Conservation (phyloP, 371 early-diverging fungal genomes). For the Capillidium rhysosporum region DNA sequence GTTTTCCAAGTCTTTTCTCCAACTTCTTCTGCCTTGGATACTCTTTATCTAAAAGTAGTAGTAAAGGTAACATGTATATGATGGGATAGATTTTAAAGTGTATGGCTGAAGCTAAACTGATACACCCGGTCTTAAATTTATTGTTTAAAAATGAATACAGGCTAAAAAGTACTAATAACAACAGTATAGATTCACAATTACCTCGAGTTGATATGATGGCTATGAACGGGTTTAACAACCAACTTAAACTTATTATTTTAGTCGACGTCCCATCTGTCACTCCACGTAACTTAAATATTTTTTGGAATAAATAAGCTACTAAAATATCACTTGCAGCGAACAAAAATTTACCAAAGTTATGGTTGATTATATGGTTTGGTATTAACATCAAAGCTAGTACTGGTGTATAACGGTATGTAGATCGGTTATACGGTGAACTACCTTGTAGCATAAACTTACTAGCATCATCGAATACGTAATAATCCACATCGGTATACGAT, state of each 20-base stretch:
- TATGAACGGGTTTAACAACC: constrained; percentile 90
- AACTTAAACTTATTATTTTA: constrained; percentile 23
- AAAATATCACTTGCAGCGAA: constrained; percentile 63
- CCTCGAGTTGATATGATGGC: constrained; percentile 91
- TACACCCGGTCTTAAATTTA: constrained; percentile 30
- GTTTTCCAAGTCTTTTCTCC: constrained; percentile 5
- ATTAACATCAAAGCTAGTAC: constrained; percentile 70
- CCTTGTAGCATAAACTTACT: constrained; percentile 52
- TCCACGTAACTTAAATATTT: constrained; percentile 27
- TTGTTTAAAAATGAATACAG: constrained; percentile 42
- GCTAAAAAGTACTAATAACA: constrained; percentile 49
- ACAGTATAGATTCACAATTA: constrained; percentile 73
- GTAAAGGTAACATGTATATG: constrained; percentile 66
- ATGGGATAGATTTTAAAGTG: constrained; percentile 96
- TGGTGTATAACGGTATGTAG: constrained; percentile 94
- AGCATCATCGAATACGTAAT: constrained; percentile 88
- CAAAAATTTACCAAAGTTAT: constrained; percentile 68
- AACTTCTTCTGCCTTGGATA: constrained; percentile 4
- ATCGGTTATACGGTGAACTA: constrained; percentile 66
- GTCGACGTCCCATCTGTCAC: constrained; percentile 24
- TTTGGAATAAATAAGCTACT: constrained; percentile 44
- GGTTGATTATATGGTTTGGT: constrained; percentile 39
- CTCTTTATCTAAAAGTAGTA: constrained; percentile 34
- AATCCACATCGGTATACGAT: constrained; percentile 88
- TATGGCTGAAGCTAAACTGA: constrained; percentile 75